Conservation (phyloP, 2,329 filamentous ascomycete species). For the Pleoardoris graminearum region DNA sequence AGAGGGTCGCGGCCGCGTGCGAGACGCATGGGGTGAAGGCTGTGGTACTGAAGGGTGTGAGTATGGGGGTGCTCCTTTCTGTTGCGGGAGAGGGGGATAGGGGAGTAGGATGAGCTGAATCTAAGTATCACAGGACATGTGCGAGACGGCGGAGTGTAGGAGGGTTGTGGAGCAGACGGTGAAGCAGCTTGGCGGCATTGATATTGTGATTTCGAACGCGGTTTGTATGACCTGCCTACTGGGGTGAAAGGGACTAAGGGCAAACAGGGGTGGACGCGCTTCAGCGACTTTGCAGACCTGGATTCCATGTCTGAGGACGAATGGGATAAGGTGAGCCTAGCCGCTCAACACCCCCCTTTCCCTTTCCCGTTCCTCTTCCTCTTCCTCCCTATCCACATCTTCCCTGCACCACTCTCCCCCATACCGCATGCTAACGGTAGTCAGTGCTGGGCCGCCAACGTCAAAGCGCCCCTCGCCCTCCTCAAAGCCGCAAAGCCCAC, state of each 20-base stretch:
- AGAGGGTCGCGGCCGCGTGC: constrained; percentile 61
- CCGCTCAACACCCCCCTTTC: too few species aligned
- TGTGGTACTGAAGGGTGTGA: constrained; percentile 63
- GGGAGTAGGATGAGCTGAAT: too few species aligned
- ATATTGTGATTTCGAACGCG: constrained; percentile 77
- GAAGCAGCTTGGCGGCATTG: constrained; percentile 67
- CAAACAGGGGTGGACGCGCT: constrained; percentile 64
- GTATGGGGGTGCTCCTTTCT: too few species aligned
- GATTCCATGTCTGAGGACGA: constrained; percentile 63
- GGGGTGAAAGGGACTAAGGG: not conserved
- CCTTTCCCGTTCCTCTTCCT: constrained; percentile 8
- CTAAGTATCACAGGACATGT: constrained; percentile 58
- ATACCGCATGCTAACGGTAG: constrained; percentile 8
- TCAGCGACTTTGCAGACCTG: constrained; percentile 61
- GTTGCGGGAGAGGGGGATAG: too few species aligned
- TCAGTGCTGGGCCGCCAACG: constrained; percentile 66
- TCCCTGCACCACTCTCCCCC: constrained; percentile 16
- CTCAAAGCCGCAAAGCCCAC: constrained; percentile 61
- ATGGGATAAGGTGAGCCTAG: constrained; percentile 62
- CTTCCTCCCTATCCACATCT: constrained; percentile 18
- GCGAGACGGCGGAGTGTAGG: constrained; percentile 61
- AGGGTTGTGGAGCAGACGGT: constrained; percentile 63
- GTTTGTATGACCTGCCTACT: constrained; percentile 43
- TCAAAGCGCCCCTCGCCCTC: constrained; percentile 54
- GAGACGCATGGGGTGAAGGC: constrained; percentile 56